A percentile compares a stretch with the other conserved stretches of the same genome.
Evolutionary conservation across 129 eudicot genomes (phyloP).

Genomic region (Ambrosia artemisiifolia): DNA sequence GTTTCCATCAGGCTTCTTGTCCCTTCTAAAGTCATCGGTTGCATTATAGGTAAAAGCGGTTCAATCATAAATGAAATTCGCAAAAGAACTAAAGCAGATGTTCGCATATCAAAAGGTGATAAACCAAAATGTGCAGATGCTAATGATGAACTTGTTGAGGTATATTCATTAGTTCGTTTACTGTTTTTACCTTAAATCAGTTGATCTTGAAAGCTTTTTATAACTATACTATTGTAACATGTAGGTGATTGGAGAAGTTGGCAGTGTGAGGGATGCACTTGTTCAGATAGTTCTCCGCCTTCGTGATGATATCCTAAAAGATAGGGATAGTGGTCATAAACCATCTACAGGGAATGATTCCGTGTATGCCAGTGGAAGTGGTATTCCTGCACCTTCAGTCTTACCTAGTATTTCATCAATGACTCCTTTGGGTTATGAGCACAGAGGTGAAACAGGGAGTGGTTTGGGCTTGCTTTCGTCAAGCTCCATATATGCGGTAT

Average conservation of each 20-base stretch:
- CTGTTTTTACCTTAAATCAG: background rate
- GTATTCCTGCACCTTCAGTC: conserved; percentile 53
- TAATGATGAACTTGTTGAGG: conserved; percentile 86
- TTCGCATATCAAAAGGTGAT: conserved; percentile 84
- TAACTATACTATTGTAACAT: conserved; percentile 2
- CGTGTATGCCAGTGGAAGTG: conserved; percentile 48
- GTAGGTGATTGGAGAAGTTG: conserved; percentile 79
- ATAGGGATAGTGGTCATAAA: conserved; percentile 50
- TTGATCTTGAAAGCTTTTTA: background rate
- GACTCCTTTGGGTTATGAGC: conserved; percentile 63
- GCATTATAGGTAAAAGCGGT: conserved; percentile 93
- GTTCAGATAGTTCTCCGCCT: conserved; percentile 88
- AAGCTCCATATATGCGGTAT: conserved; percentile 75
- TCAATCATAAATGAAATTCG: conserved; percentile 91
- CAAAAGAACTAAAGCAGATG: conserved; percentile 82
- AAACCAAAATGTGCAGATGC: conserved; percentile 73
- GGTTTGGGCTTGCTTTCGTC: conserved; percentile 65
- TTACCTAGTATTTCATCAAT: conserved; percentile 46
- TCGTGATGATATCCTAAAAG: conserved; percentile 76
- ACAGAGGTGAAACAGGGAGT: conserved; percentile 59
- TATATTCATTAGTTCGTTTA: conserved; percentile 6
- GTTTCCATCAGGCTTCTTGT: conserved; percentile 69
- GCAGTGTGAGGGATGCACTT: conserved; percentile 90
- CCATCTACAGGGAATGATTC: conserved; percentile 57
- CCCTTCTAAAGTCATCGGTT: conserved; percentile 86